Evolutionary conservation across 768 basidiomycete genomes (phyloP), one percentile per base, ranked within the genome.

Genomic region (Atractiella rhizophila): DNA sequence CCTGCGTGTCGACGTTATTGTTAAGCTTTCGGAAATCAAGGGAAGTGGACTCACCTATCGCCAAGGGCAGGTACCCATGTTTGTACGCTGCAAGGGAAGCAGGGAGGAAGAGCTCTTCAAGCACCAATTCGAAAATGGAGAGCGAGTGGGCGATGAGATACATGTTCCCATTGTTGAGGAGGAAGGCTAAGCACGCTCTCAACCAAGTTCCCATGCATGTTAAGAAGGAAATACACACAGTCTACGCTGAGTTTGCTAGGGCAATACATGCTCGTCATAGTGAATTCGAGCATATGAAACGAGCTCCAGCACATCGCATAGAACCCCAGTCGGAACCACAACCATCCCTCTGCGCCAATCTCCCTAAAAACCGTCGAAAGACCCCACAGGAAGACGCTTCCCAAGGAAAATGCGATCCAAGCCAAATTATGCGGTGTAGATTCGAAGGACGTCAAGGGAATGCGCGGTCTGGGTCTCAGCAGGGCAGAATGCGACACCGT

Each of bases 261-360:
- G 58, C 96, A 96, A 76, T 81, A 96, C 19, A 81, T 81, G 1
- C 86, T 86, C 6, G 91, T 91, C 4, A 86, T 82, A 28, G 76
- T 77, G 54, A 85, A 96, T 57, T 98, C 91, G 11, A 69, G 71
- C 71, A 82, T 76, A 54, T 98, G 91, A 58, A 98, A 98, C 27
- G 66, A 62, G 0, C 79, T 66, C 78, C 81, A 82, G 4, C 74
- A 66, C 26, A 76, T 71, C 29, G 79, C 47, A 57, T 85, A 96
- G 57, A 79, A 72, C 1, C 77, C 81, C 2, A 91, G 64, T 52
- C 76, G n/a, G n/a, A 3, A n/a, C 9, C 25, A 29, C 18, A 13
- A 26, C 27, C 13, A 45, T 9, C 16, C 18, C 38, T 36, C 43
- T 11, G 26, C 8, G 3, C 15, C 21, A 13, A 39, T 21, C 6